phyloP scores from a whole-genome alignment of 2,329 filamentous ascomycete species.

The Beauveria sp. region DNA sequence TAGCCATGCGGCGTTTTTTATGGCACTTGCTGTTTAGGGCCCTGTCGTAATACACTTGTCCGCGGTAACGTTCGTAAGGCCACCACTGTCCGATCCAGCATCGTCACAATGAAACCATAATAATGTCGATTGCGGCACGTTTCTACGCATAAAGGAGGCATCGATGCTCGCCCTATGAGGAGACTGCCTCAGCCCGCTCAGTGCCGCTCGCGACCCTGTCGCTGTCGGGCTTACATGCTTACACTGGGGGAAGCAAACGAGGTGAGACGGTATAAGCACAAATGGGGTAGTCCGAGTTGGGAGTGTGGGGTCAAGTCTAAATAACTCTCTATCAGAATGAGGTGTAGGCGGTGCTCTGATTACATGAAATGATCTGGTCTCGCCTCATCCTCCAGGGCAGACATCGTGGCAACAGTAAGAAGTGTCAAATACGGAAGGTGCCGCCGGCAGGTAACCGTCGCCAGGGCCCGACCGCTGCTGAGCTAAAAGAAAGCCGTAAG shows the following conservation, averaged over 20 bases:
- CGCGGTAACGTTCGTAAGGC: neutral
- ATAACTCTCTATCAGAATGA: neutral
- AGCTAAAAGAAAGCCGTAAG: neutral
- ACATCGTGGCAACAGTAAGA: neutral
- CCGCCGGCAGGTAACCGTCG: neutral
- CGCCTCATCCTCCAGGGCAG: neutral
- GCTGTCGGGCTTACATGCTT: slow-evolving; percentile 6
- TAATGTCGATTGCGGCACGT: neutral
- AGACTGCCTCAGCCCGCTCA: neutral
- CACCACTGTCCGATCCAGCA: neutral
- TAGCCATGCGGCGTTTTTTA: slow-evolving; percentile 1
- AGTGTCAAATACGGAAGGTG: neutral
- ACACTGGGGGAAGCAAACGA: neutral
- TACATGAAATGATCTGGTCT: neutral
- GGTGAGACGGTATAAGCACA: slow-evolving; percentile 12
- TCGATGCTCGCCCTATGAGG: slow-evolving; percentile 1
- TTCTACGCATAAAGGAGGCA: neutral
- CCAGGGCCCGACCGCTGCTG: neutral
- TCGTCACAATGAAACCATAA: neutral
- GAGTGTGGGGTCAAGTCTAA: neutral
- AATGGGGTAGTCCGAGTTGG: neutral
- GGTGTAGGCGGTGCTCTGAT: neutral
- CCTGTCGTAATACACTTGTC: neutral
- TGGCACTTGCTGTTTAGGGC: neutral
- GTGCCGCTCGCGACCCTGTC: neutral